phyloP scores from a whole-genome alignment of 2,329 filamentous ascomycete genomes.

The Shiraia sp. region DNA sequence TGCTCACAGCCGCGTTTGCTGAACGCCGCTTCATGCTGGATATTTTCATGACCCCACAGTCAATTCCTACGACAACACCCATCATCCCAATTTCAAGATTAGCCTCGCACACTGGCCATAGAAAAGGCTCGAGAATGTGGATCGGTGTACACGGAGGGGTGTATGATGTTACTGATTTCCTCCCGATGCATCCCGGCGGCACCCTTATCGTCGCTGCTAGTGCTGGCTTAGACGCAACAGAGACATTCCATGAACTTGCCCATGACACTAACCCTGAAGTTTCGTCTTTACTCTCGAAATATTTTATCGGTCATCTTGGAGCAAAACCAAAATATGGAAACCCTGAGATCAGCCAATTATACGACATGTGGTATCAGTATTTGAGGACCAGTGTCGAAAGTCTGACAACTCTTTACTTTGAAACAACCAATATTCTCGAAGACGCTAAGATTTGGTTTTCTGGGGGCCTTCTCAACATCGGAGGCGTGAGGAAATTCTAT shows the following conservation, averaged over 20 bases:
- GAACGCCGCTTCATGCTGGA: conserved; percentile 59
- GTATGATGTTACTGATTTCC: conserved; percentile 59
- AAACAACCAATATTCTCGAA: conserved; percentile 57
- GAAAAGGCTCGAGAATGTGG: conserved; percentile 53
- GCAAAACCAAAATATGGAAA: conserved; percentile 54
- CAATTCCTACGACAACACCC: conserved; percentile 55
- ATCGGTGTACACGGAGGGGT: conserved; percentile 58
- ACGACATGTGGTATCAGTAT: conserved; percentile 57
- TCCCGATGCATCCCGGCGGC: conserved; percentile 58
- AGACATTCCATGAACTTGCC: conserved; percentile 58
- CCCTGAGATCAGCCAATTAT: conserved; percentile 51
- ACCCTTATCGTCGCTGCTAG: conserved; percentile 60
- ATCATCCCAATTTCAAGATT: conserved; percentile 57
- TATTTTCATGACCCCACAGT: conserved; percentile 61
- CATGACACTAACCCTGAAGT: conserved; percentile 62
- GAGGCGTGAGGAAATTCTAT: conserved; percentile 58
- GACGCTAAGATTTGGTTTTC: conserved; percentile 53
- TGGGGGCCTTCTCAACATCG: conserved; percentile 53
- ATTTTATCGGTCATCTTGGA: conserved; percentile 58
- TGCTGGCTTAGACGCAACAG: conserved; percentile 58
- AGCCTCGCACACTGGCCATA: conserved; percentile 57
- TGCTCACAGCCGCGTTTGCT: conserved; percentile 58
- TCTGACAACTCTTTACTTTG: conserved; percentile 57
- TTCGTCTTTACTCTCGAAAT: conserved; percentile 57
- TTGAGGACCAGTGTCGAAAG: conserved; percentile 56